Base-by-base conservation (phyloP, 192 early-diverging fungal genomes). In the Spizellomyces punctatus region DNA sequence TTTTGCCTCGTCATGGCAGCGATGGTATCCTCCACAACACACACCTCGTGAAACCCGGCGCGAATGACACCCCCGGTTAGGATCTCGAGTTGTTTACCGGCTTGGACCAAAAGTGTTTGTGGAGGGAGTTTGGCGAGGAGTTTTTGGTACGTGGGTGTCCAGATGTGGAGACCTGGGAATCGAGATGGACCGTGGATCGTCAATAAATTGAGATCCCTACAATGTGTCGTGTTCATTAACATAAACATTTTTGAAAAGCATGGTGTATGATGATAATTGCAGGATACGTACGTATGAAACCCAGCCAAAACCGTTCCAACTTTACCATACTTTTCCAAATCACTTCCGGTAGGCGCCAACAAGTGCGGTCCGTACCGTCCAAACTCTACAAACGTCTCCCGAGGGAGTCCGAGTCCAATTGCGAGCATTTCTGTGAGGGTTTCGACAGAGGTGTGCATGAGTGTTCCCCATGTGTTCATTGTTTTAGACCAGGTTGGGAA, bases 101-200 rank as follows among this genome's bases (percentile, higher is more conserved):
- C 83, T 63, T 84, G 83, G 9, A 81, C 81, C 10, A 84, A 72
- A 59, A 89, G 59, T 71, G 88, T 88, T 12, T 89, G 89, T 61
- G 90, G 86, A 22, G 90, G 89, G 14, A 91, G 82, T 16, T 78
- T 78, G 58, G 87, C 90, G 12, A 81, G 77, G 19, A 90, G 60
- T 77, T 89, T 90, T 57, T 82, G 66, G 16, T 82, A 82, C 61
- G 81, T 76, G 36, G 78, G 84, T 42, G 86, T 83, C 90, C 90
- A 91, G 75, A 91, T 89, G 78, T 90, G 73, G 62, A 91, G 81
- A 59, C 90, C 90, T 19, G 90, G 89, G 80, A 82, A 91, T 46
- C 90, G 85, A 3, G 88, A 89, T 79, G 89, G 89, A 52, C 90
- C 90, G 76, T 91, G 90, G 69, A 91, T 89, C 17, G 90, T 88